Evolutionary conservation across 306 rosid genomes (phyloP).

Genomic region (Pterocarpus macrocarpus): DNA sequence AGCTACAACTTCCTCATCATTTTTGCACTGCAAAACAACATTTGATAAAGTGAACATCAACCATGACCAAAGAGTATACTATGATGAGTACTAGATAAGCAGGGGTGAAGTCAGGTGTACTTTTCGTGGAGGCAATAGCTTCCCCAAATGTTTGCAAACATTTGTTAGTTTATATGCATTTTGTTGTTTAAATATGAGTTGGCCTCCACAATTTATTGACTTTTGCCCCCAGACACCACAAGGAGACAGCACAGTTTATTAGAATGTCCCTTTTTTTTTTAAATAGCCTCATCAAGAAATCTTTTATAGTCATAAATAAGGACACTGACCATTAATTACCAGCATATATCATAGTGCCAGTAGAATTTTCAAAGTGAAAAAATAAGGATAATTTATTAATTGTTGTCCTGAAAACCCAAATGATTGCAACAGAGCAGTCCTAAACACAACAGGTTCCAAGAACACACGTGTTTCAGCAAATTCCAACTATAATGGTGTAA

Average conservation of each 20-base stretch:
- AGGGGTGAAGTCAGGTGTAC: neutral
- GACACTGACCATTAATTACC: constrained; percentile 6
- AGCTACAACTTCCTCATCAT: constrained; percentile 93
- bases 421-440: too few relatives aligned
- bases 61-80: neutral
- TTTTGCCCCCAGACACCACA: neutral
- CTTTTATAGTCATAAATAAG: neutral
- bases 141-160: neutral
- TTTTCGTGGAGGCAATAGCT: neutral
- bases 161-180: neutral
- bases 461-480: too few relatives aligned
- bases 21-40: constrained; percentile 77
- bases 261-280: neutral
- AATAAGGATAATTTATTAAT: too few relatives aligned
- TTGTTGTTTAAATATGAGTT: neutral
- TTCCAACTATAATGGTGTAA: too few relatives aligned
- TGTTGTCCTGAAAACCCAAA: too few relatives aligned
- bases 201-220: neutral
- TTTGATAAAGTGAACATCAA: constrained; percentile 34
- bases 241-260: neutral
- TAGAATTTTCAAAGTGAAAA: neutral
- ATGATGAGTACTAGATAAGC: constrained; percentile 3
- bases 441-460: too few relatives aligned
- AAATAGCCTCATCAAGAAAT: neutral
- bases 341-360: neutral